Percentiles rank a stretch among this genome's conserved stretches.
These are phyloP conservation scores for Barnettozyma salicaria DNA, from an alignment of 805 yeast genomes.

Conservation along the genomic window DNA sequence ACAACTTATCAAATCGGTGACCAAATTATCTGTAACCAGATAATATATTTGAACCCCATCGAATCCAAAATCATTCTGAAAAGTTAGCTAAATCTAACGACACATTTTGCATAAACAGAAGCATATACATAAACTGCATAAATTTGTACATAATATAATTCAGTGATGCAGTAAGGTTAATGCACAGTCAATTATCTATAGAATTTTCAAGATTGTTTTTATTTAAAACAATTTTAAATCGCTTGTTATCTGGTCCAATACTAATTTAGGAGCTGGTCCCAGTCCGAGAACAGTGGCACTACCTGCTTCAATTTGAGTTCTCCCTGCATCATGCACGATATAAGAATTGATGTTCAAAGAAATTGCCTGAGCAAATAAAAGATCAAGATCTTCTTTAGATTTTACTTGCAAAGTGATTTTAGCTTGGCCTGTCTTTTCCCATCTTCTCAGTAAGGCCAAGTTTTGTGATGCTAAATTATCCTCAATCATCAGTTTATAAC, in stretches of 20 bases:
- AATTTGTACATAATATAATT: too few relatives aligned
- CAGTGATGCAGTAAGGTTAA: background rate
- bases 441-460: conserved; percentile 58
- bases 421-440: conserved; percentile 88
- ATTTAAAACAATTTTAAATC: conserved; percentile 65
- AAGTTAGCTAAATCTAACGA: conserved; percentile 2
- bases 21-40: conserved; percentile 12
- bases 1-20: conserved; percentile 10
- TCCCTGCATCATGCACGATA: conserved; percentile 91
- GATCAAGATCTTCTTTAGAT: conserved; percentile 61
- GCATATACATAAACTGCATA: too few relatives aligned
- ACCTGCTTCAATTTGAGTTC: conserved; percentile 95
- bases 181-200: background rate
- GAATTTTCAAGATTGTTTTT: background rate
- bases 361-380: conserved; percentile 74
- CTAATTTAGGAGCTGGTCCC: conserved; percentile 90
- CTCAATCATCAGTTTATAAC: conserved; percentile 63
- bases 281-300: conserved; percentile 93
- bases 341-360: conserved; percentile 72
- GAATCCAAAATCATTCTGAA: conserved; percentile 4
- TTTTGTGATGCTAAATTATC: conserved; percentile 48
- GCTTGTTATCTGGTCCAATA: conserved; percentile 77
- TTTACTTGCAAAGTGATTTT: conserved; percentile 81
- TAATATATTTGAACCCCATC: conserved; percentile 5
- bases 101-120: too few relatives aligned